Conservation (phyloP, 2,329 filamentous ascomycete species). For the Biscogniauxia mediterranea region DNA sequence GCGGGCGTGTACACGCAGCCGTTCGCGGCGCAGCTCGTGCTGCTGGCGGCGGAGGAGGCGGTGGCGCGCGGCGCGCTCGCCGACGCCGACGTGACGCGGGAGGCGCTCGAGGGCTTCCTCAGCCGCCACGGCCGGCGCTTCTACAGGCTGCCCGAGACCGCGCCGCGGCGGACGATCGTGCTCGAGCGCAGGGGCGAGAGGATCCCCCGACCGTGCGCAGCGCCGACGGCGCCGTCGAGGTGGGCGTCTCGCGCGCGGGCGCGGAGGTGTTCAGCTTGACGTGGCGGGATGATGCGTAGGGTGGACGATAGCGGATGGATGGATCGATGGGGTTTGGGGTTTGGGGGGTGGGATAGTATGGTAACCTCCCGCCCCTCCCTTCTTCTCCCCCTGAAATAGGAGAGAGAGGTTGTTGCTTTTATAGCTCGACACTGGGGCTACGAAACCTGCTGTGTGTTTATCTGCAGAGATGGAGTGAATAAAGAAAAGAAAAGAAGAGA, state of each 20-base stretch:
- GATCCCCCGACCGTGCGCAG: conserved; percentile 40
- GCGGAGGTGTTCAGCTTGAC: conserved; percentile 41
- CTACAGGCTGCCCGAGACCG: conserved; percentile 50
- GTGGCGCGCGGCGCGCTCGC: conserved; percentile 52
- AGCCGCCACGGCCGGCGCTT: conserved; percentile 52
- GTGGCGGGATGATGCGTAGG: too few species aligned
- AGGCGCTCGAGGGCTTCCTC: conserved; percentile 54
- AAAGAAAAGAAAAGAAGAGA: too few species aligned
- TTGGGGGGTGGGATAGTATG: too few species aligned
- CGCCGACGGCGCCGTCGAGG: conserved; percentile 39
- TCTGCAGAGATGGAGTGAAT: too few species aligned
- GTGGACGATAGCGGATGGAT: too few species aligned
- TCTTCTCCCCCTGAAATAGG: too few species aligned
- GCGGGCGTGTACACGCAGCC: conserved; percentile 79
- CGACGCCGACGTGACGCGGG: conserved; percentile 52
- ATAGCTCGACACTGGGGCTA: too few species aligned
- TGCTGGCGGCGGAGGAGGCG: conserved; percentile 62
- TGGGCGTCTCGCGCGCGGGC: conserved; percentile 44
- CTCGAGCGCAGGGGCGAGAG: conserved; percentile 51
- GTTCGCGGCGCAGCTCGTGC: conserved; percentile 50
- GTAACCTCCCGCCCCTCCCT: too few species aligned
- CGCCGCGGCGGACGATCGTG: conserved; percentile 52
- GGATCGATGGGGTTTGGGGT: too few species aligned
- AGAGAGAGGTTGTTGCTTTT: too few species aligned
- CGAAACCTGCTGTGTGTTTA: too few species aligned